Conservation (phyloP, 768 basidiomycete species). For the Cystofilobasidium capitatum region DNA sequence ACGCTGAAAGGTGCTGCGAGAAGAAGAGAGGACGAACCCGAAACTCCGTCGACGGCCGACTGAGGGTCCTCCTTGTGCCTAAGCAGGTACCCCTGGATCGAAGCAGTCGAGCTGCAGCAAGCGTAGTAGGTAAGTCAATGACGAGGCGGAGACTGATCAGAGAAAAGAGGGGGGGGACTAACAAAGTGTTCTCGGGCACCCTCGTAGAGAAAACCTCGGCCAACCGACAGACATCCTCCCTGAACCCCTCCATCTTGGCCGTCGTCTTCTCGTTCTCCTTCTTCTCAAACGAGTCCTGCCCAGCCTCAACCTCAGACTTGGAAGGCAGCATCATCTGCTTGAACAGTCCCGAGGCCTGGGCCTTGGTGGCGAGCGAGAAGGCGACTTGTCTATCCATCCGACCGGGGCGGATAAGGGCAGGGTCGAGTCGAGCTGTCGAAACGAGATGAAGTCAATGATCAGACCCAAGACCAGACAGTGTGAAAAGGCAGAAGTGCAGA, state of each 20-base stretch:
- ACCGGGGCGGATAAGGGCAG: conserved; percentile 65
- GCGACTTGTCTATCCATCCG: conserved; percentile 72
- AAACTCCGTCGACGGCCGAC: conserved; percentile 65
- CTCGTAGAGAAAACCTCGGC: not conserved
- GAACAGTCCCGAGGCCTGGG: conserved; percentile 59
- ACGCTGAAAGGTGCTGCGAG: not conserved
- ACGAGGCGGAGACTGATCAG: conserved; percentile 36
- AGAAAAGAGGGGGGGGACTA: conserved; percentile 38
- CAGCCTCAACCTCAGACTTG: conserved; percentile 20
- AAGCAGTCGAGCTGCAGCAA: conserved; percentile 42
- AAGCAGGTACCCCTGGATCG: conserved; percentile 72
- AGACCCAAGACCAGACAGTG: not conserved
- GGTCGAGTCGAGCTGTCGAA: conserved; percentile 57
- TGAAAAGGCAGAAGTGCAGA: not conserved
- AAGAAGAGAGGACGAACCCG: not conserved
- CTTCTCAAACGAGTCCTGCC: conserved; percentile 13
- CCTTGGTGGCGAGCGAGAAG: conserved; percentile 61
- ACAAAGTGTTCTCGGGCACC: not conserved
- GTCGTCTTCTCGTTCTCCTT: conserved; percentile 40
- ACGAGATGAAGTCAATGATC: conserved; percentile 48
- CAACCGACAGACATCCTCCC: conserved; percentile 42
- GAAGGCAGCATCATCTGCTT: conserved; percentile 41
- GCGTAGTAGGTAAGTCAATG: conserved; percentile 8
- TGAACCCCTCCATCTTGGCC: conserved; percentile 59
- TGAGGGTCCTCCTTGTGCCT: conserved; percentile 53